Evolutionary conservation across 2,329 filamentous ascomycete species (phyloP), one percentile per base, ranked within the genome.

Genomic region (Monosporascus sp.): DNA sequence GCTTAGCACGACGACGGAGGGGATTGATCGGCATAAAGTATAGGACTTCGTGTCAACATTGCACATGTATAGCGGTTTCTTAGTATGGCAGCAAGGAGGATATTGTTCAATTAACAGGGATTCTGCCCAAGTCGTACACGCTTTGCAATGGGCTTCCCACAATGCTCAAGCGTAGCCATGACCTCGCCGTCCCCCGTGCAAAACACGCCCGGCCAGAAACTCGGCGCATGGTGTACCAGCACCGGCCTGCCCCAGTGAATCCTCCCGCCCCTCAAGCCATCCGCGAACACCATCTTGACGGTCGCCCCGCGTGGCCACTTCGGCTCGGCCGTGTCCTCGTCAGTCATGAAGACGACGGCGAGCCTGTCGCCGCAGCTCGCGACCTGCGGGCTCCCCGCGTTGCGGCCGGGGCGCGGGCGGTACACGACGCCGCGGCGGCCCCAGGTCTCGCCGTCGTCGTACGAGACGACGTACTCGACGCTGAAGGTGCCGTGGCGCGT

Each of bases 321-420:
- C 22, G 67, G 65, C 48, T 60, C 55, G 1, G 58, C 52, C 0
- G 68, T 59, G 48, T 75, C 72, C 59, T 76, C 73, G 53, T 76
- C 74, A 1, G 72, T 74, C 75, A 76, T 76, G 58, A 76, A 77
- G 6, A 75, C 68, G 1, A 71, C 70, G 1, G 68, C 74, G 53
- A 77, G 43, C 17, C 66, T 69, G 2, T 69, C 70, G 49, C 72
- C 68, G 52, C 72, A 71, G 14, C 66, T 67, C 18, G 72, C 68
- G 52, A 76, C 69, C 63, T 77, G 75, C n/a, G 75, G 74, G 25
- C 73, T 68, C 5, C 75, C 75, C 0, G 73, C 74, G 53, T 75
- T 73, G 49, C 69, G 67, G n/a, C 52, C 58, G 5, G 56, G 60
- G 2, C 62, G 65, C 6, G 73, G 70, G 17, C 66, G 62, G 53